phyloP scores from a whole-genome alignment of 495 filamentous ascomycete species.

The Neurospora sp. region DNA sequence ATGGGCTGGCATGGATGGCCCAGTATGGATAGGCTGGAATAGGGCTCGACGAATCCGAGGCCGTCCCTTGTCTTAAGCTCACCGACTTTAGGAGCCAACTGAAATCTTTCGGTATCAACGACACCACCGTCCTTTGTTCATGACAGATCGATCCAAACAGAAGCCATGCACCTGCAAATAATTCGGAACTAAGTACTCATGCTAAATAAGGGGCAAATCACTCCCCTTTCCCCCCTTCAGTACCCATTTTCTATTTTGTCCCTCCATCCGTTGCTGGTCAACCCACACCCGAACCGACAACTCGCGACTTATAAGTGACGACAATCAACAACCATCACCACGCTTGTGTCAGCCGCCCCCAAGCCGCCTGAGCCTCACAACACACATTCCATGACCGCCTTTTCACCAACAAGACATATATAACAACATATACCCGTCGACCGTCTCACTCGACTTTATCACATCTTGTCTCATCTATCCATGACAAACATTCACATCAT shows the following conservation, averaged over 20 bases:
- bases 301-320: background rate
- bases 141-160: slow-evolving; percentile 4
- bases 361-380: background rate
- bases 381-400: background rate
- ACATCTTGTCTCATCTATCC: background rate
- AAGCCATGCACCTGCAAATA: slow-evolving; percentile 8
- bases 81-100: slow-evolving; percentile 19
- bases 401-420: background rate
- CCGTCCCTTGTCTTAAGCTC: slow-evolving; percentile 20
- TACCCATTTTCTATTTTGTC: background rate
- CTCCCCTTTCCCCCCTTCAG: background rate
- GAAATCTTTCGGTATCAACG: slow-evolving; percentile 15
- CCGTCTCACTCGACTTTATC: background rate
- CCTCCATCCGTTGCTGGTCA: background rate
- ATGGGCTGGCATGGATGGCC: background rate
- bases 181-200: slow-evolving; percentile 1
- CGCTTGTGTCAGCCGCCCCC: background rate
- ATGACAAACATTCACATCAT: background rate
- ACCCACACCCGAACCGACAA: background rate
- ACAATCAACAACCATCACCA: background rate
- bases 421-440: background rate
- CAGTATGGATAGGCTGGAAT: background rate
- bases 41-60: slow-evolving; percentile 1
- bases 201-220: background rate
- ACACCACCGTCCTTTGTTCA: slow-evolving; percentile 1